Percentiles rank a stretch among this genome's conserved stretches.
Evolutionary conservation across 352 stramenopile genomes (phyloP).

Genomic region (Pythium oligandrum): DNA sequence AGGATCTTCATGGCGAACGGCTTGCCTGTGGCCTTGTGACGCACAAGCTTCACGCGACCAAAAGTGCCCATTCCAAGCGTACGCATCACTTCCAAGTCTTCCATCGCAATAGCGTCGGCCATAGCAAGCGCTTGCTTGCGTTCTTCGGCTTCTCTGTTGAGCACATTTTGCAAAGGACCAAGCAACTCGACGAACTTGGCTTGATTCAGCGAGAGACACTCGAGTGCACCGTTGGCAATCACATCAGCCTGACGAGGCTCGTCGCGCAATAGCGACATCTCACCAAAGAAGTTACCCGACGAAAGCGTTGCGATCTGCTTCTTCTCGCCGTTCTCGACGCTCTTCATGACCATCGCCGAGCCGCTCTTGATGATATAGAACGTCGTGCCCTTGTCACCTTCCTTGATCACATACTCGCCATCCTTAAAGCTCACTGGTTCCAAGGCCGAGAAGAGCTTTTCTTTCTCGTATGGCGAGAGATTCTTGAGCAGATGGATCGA

Average conservation of each 20-base stretch:
- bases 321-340: constrained; percentile 24
- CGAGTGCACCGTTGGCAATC: constrained; percentile 64
- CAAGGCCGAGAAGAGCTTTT: constrained; percentile 58
- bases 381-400: constrained; percentile 62
- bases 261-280: constrained; percentile 65
- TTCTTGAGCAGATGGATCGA: constrained; percentile 70
- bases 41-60: constrained; percentile 92
- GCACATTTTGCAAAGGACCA: constrained; percentile 63
- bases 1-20: constrained; percentile 94
- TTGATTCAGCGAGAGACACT: constrained; percentile 88
- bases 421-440: constrained; percentile 45
- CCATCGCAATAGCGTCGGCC: constrained; percentile 40
- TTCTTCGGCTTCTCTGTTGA: constrained; percentile 64
- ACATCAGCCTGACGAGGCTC: constrained; percentile 59
- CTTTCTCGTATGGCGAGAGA: constrained; percentile 49
- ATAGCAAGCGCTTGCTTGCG: constrained; percentile 30
- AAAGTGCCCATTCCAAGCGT: constrained; percentile 94
- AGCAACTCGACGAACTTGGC: constrained; percentile 84
- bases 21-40: constrained; percentile 62
- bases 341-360: constrained; percentile 48
- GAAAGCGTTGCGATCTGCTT: constrained; percentile 57
- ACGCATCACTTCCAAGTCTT: constrained; percentile 76
- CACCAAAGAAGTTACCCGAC: constrained; percentile 57
- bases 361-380: constrained; percentile 85
- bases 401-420: constrained; percentile 50